Conservation (phyloP, 108 stramenopile species). For the Cyclostephanos tholiformis region DNA sequence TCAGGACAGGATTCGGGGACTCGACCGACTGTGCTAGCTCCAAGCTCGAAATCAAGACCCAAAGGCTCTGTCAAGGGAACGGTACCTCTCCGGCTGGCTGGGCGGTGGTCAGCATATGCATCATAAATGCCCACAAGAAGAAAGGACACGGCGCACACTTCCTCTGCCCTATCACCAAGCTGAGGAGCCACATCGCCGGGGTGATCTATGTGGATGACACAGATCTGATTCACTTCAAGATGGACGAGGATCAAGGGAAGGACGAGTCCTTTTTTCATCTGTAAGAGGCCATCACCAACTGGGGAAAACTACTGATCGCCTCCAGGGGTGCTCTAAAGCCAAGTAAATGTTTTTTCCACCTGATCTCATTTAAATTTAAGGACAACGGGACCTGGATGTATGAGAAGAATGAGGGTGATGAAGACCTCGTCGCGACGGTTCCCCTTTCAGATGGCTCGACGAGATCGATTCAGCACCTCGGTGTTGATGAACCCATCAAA, state of each 20-base stretch:
- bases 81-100: too few relatives aligned
- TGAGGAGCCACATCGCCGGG: background rate
- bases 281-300: constrained; percentile 3
- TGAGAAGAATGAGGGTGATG: constrained; percentile 1
- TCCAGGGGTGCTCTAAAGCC: constrained; percentile 18
- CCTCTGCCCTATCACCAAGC: background rate
- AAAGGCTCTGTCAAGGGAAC: background rate
- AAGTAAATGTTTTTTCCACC: constrained; percentile 12
- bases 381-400: constrained; percentile 17
- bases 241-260: background rate
- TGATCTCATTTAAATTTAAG: constrained; percentile 13
- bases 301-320: constrained; percentile 22
- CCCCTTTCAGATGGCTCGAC: constrained; percentile 16
- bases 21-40: background rate
- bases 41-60: background rate
- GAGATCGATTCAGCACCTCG: constrained; percentile 9
- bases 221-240: background rate
- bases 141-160: background rate
- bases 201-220: background rate
- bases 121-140: background rate
- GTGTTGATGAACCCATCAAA: constrained; percentile 4
- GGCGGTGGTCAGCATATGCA: too few relatives aligned
- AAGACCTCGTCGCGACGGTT: constrained; percentile 5
- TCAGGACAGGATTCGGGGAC: background rate
- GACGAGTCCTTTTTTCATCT: background rate